A percentile compares a stretch with the other conserved stretches of the same genome.
phyloP scores from a whole-genome alignment of 441 rosid species.

The Pelargonium cotyledonis region DNA sequence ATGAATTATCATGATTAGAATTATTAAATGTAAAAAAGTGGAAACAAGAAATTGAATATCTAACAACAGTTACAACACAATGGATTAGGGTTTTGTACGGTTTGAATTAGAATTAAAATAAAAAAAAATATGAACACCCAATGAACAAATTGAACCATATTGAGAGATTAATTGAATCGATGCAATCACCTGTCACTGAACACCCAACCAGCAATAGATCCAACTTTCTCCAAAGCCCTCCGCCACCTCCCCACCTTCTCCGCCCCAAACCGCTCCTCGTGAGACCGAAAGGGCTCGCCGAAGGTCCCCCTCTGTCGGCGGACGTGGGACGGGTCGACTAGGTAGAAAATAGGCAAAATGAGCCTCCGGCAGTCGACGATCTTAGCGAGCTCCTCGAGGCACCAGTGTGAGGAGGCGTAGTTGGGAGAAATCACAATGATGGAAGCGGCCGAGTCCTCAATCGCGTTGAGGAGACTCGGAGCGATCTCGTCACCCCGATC shows the following conservation, averaged over 20 bases:
- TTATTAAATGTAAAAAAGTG: too few species aligned
- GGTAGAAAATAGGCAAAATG: conserved; percentile 19
- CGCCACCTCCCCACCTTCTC: conserved; percentile 23
- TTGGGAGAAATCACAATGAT: conserved; percentile 12
- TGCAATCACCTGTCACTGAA: not conserved
- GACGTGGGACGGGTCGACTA: conserved; percentile 17
- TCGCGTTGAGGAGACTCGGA: conserved; percentile 26
- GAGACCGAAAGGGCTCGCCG: not conserved
- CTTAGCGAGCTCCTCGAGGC: conserved; percentile 23
- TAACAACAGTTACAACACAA: too few species aligned
- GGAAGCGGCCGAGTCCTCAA: conserved; percentile 21
- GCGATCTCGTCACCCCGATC: conserved; percentile 34
- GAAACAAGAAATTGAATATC: too few species aligned
- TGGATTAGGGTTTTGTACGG: too few species aligned
- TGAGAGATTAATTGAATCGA: not conserved
- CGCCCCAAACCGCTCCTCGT: not conserved
- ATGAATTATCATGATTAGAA: too few species aligned
- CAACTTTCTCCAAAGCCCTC: conserved; percentile 23
- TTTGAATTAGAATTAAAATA: too few species aligned
- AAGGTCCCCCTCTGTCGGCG: conserved; percentile 13
- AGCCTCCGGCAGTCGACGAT: conserved; percentile 19
- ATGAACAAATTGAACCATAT: too few species aligned
- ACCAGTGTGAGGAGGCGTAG: conserved; percentile 18
- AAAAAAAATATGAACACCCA: too few species aligned
- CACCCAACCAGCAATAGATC: conserved; percentile 25